phyloP scores from a whole-genome alignment of 2,329 filamentous ascomycete species.

The Cladophialophora yegresii region DNA sequence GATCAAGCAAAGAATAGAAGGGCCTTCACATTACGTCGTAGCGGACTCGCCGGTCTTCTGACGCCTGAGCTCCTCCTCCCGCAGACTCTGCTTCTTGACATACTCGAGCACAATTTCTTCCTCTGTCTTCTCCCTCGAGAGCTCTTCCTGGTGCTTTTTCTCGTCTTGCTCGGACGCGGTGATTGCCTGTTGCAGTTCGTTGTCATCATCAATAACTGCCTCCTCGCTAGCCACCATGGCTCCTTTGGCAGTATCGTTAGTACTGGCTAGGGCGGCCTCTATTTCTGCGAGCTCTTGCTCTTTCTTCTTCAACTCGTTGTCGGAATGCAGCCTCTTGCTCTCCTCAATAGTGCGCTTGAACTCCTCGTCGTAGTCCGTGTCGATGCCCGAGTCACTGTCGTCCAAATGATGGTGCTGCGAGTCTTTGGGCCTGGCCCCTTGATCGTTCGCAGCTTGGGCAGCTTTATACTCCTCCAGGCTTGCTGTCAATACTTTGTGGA shows the following conservation, averaged over 20 bases:
- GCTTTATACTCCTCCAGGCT: conserved; percentile 46
- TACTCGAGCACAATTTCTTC: conserved; percentile 76
- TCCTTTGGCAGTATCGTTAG: not conserved
- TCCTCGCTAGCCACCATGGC: conserved; percentile 36
- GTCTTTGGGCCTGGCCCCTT: not conserved
- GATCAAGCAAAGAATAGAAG: too few relatives aligned
- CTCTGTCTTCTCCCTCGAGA: conserved; percentile 54
- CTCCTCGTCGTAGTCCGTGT: conserved; percentile 41
- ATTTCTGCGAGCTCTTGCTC: conserved; percentile 3
- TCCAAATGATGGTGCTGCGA: conserved; percentile 13
- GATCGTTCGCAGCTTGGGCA: not conserved
- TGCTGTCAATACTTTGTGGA: conserved; percentile 50
- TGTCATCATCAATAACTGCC: conserved; percentile 44
- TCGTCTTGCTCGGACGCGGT: conserved; percentile 53
- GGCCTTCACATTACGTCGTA: not conserved
- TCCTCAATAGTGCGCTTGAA: conserved; percentile 47
- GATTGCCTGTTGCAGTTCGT: conserved; percentile 52
- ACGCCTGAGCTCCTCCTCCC: conserved; percentile 60
- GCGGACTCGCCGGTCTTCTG: not conserved
- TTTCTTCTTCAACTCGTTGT: conserved; percentile 28
- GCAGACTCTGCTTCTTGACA: conserved; percentile 73
- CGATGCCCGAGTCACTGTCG: conserved; percentile 37
- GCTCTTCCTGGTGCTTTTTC: conserved; percentile 45
- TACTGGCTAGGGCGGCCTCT: conserved; percentile 10
- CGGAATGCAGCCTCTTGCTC: conserved; percentile 29